Evolutionary conservation across 1,284 basidiomycete species (phyloP), one percentile per base, ranked within the genome.

Genomic region (Moesziomyces antarcticus): DNA sequence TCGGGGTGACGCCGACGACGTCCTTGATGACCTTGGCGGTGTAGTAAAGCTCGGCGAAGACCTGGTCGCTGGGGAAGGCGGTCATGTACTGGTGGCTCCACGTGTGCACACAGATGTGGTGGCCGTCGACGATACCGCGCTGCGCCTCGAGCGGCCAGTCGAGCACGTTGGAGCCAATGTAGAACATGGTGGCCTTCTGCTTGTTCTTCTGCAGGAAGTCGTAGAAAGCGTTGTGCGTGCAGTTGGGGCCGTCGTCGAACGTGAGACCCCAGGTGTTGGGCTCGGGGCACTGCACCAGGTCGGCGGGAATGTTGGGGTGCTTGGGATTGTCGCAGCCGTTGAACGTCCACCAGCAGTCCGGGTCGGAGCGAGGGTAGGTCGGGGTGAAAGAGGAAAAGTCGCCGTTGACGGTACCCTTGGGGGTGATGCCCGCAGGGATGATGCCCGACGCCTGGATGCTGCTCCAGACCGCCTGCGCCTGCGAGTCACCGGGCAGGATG

Each of bases 21-120:
- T 84, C 82, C 80, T 87, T 87, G 85, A 88, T 87, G 50, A 80
- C 82, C 75, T 86, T 83, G 62, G 84, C 84, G 27, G 87, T 86
- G 85, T 88, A 88, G 80, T 87, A 88, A 22, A 88, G 84, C 80
- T 88, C 88, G 43, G 87, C 87, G 70, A 88, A 88, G 25, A 85
- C 87, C 66, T 86, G 82, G 56, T 87, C 86, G 80, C 86, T 59
- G 85, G 59, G 84, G 53, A 88, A 78, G 14, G 85, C 79, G 8
- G 87, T 88, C 85, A 87, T 86, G 79, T 86, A 85, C 73, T 80
- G 82, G 73, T 87, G 86, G 13, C 82, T 84, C 86, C 87, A 87
- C 0, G 74, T 75, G 61, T 81, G 79, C 14, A 75, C 76, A 49
- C 80, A 81, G 21, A 81, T 72, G 59, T 81, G 73, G 44, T 81